Base-by-base conservation (phyloP, 768 basidiomycete species). In the Trametes cubensis region DNA sequence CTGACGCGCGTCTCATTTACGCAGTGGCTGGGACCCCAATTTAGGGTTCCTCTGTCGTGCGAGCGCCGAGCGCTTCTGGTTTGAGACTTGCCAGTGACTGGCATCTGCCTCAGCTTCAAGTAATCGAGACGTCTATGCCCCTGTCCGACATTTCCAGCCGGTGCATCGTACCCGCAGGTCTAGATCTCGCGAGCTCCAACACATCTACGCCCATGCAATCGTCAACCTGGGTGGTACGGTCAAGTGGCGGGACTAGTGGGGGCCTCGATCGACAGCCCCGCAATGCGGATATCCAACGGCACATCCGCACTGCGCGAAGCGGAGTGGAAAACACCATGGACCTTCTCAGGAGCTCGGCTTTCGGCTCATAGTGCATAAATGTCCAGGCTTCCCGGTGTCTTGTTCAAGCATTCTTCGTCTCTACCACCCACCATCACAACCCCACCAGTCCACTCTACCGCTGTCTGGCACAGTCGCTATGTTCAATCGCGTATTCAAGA, bases 401-500 rank as follows among this genome's bases (percentile, higher is more conserved):
- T 18, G 47, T 14, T 15, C 15, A 13, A 48, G n/a, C 13, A 8
- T 18, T 40, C 18, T 13, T 21, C 21, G 1, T 8, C 8, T 20
- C 48, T 18, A 13, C 34, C 20, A 17, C 49, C 41, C 28, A 15
- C 39, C 7, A 38, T 4, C 49, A 11, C 39, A 25, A 48, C 38
- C 14, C 3, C 46, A 17, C 46, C 20, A 20, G 18, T 6, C 20
- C 28, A 4, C 30, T 39, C 13, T 38, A 21, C 38, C 26, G 28
- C 55, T 53, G 49, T 62, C 61, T 45, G 55, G 55, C 13, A 62
- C 55, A 62, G 50, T 41, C 49, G 28, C 3, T n/a, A 62, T 62
- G 61, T 57, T 62, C 23, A 44, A 62, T 23, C 49, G 45, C 26
- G 47, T 62, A 2, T 62, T 62, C 55, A 62, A 57, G 61, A 62